Percentiles rank a stretch among this genome's conserved stretches.
Conservation (phyloP, 2,329 filamentous ascomycete species). For the Periconia sp. region DNA sequence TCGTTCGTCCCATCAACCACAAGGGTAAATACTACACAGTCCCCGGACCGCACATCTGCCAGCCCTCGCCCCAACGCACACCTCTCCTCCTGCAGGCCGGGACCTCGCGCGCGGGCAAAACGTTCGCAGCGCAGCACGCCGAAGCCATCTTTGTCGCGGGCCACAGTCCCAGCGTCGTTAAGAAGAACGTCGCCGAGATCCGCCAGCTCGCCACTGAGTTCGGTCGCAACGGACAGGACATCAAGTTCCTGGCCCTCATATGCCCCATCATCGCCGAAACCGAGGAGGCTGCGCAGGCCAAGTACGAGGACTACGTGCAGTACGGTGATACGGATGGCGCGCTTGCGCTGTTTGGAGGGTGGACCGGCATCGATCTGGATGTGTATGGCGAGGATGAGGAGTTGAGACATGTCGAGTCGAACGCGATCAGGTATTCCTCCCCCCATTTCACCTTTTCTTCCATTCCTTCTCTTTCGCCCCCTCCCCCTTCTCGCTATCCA, state of each 20-base stretch:
- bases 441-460: conserved; percentile 42
- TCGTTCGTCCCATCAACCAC: conserved; percentile 66
- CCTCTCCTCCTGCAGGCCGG: conserved; percentile 70
- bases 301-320: conserved; percentile 60
- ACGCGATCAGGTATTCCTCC: conserved; percentile 46
- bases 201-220: conserved; percentile 57
- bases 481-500: too few species aligned
- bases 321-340: conserved; percentile 66
- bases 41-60: conserved; percentile 66
- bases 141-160: conserved; percentile 70
- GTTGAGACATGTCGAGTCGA: conserved; percentile 58
- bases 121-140: conserved; percentile 67
- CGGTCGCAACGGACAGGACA: conserved; percentile 59
- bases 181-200: conserved; percentile 62
- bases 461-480: not conserved
- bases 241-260: conserved; percentile 69
- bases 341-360: conserved; percentile 69
- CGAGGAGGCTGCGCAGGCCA: conserved; percentile 64
- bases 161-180: conserved; percentile 50
- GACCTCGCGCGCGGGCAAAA: conserved; percentile 63
- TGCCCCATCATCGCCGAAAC: conserved; percentile 65
- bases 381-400: conserved; percentile 63
- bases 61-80: conserved; percentile 66
- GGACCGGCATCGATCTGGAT: conserved; percentile 66
- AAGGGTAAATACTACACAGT: conserved; percentile 64